Base-by-base conservation (phyloP, 2,329 filamentous ascomycete species). In the Aschersonia sp. region DNA sequence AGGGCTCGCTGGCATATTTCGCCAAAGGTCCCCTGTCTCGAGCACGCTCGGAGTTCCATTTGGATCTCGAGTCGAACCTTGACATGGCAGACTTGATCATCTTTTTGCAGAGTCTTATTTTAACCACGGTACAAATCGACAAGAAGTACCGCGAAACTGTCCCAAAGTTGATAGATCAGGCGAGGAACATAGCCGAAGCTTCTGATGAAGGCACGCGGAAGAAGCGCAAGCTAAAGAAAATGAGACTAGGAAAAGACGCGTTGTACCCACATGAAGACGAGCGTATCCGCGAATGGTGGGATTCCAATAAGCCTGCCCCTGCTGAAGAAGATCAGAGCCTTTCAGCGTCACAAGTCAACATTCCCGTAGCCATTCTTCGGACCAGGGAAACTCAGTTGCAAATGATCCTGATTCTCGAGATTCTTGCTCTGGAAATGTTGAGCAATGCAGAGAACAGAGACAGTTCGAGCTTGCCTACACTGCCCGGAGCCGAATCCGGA, bases 1-100 rank as follows among this genome's bases (percentile, higher is more conserved):
- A 85, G 73, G 85, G 83, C 35, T 87, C 85, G 4, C 67, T 90
- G 49, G 85, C 85, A 49, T 92, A 89, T 62, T 89, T 90, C 63
- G 82, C 82, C 22, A 92, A 92, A 66, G 86, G 85, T 1, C 84
- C 86, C 1, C 67, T 92, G 22, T 86, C 85, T 43, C 75, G 85
- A 55, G 81, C 84, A 43, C 76, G 85, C 50, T 83, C 81, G 44
- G 76, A 80, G 11, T 87, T 87, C 52, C 77, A 81, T 49, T 65
- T 79, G 11, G 75, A 79, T 51, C 75, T 75, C 46, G 77, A 82
- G 58, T 68, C 73, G 6, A 75, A 71, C 29, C 64, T 81, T 22
- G 71, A 79, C 41, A 78, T 82, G 62, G 65, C 68, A 30, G 77
- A 87, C 45, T 67, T 89, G 14, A 70, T 84, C 7, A 68, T 73